Evolutionary conservation across 1,139 yeast species (phyloP), one percentile per base, ranked within the genome.

Genomic region (Zygosaccharomyces sapae): DNA sequence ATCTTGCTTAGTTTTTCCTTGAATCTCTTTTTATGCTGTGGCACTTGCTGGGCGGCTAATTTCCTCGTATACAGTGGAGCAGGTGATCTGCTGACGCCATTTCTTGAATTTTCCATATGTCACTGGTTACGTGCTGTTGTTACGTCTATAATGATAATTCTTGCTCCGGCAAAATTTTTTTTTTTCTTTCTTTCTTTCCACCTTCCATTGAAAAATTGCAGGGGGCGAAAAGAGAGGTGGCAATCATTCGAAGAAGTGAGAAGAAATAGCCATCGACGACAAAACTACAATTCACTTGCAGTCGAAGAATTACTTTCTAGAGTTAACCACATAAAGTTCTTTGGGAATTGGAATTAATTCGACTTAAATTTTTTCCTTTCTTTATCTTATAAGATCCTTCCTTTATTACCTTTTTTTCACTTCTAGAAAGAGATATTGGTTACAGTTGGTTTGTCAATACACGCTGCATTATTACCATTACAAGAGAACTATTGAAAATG

Each of bases 221-320:
- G 41, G 41, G 41, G 41, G 41, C 20, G 41, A 16, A 24, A 38
- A 38, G 29, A 33, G 30, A 30, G 41, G 41, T 38, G 41, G 41
- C 41, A 38, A 38, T 38, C 41, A 38, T 8, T 16, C 22, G 33
- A 38, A 27, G 22, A 25, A 37, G 34, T 29, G 6, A 12, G 33
- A 31, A 31, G 34, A 38, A 12, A 35, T 29, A 38, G 10, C 41
- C 22, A 27, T 38, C 34, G 29, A 38, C 34, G 29, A 38, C 41
- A 16, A 38, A 31, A 31, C 34, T 31, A 31, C 34, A 31, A 3
- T 31, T 12, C 34, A 31, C 34, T 31, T 31, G 34, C 13, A 31
- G 13, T 31, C 34, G 34, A 31, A 31, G 18, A 13, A 31, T 31
- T 31, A 31, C 34, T 31, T 12, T 31, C 18, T 31, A 31, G 16